phyloP scores from a whole-genome alignment of 2,329 filamentous ascomycete genomes.

The Fusarium keratoplasticum region DNA sequence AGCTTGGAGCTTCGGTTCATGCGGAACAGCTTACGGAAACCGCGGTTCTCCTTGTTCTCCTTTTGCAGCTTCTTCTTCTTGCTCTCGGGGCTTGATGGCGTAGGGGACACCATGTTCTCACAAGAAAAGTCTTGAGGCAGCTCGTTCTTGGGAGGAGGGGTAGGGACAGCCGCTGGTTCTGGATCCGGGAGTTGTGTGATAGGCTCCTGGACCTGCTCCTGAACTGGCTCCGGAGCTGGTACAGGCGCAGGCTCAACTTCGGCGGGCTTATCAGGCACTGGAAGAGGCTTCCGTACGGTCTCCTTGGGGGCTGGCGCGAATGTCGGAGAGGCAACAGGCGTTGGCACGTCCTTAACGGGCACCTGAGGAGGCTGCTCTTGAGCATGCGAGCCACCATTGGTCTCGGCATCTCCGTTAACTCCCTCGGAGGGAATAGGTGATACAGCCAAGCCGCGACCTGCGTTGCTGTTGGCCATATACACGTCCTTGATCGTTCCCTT shows the following conservation, averaged over 20 bases:
- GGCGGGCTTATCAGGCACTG: conserved; percentile 8
- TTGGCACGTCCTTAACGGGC: conserved; percentile 53
- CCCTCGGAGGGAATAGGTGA: conserved; percentile 51
- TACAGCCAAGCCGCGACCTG: conserved; percentile 72
- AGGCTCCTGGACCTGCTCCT: conserved; percentile 14
- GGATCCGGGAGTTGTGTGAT: conserved; percentile 2
- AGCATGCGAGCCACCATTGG: conserved; percentile 21
- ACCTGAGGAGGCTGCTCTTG: conserved; percentile 53
- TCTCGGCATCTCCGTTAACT: conserved; percentile 36
- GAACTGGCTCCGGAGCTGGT: conserved; percentile 12
- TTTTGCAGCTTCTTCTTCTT: conserved; percentile 67
- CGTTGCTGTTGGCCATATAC: conserved; percentile 81
- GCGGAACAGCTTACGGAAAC: conserved; percentile 75
- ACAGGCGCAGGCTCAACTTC: conserved; percentile 12
- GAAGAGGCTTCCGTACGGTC: conserved; percentile 38
- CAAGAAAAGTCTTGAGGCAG: conserved; percentile 35
- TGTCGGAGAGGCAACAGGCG: conserved; percentile 37
- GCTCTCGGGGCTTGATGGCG: conserved; percentile 56
- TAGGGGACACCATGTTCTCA: conserved; percentile 40
- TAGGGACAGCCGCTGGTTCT: conserved; percentile 29
- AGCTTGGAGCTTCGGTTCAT: conserved; percentile 71
- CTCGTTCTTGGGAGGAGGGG: conserved; percentile 44
- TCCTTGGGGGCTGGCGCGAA: conserved; percentile 36
- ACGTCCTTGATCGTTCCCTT: conserved; percentile 86
- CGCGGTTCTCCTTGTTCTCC: conserved; percentile 59